Evolutionary conservation across 805 yeast species (phyloP).

Genomic region (Martiniozyma abietophila): DNA sequence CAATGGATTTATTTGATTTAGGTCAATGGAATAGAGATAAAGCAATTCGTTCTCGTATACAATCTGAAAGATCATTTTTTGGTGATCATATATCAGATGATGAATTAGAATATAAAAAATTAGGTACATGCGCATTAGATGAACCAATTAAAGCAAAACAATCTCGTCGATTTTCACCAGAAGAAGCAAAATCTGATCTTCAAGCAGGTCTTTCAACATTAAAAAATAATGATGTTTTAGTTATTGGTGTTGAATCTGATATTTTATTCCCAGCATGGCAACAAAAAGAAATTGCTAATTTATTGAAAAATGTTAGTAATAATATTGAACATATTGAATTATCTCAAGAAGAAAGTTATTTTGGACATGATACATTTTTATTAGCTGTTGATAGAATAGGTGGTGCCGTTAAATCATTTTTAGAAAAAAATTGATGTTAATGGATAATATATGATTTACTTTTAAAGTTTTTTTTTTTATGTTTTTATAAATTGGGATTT

Average conservation of each 20-base stretch:
- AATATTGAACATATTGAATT: slow-evolving; percentile 61
- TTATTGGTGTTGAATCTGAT: slow-evolving; percentile 90
- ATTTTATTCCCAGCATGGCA: slow-evolving; percentile 93
- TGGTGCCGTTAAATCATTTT: slow-evolving; percentile 57
- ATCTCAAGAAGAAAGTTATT: slow-evolving; percentile 66
- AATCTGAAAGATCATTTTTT: slow-evolving; percentile 26
- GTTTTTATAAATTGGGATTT: too few relatives aligned
- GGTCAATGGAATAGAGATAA: slow-evolving; percentile 38
- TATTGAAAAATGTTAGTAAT: slow-evolving; percentile 33
- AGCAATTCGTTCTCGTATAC: slow-evolving; percentile 34
- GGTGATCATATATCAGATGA: slow-evolving; percentile 19
- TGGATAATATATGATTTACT: too few relatives aligned
- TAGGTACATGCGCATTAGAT: slow-evolving; percentile 29
- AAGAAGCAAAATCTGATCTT: slow-evolving; percentile 54
- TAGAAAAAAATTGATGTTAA: slow-evolving; percentile 20
- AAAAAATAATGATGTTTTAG: slow-evolving; percentile 56
- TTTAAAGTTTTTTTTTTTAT: too few relatives aligned
- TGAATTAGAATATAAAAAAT: slow-evolving; percentile 22
- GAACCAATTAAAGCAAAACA: slow-evolving; percentile 49
- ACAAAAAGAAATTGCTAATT: slow-evolving; percentile 69
- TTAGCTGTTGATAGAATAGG: slow-evolving; percentile 76
- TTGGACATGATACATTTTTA: slow-evolving; percentile 88
- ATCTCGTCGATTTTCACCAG: slow-evolving; percentile 36
- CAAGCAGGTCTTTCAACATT: slow-evolving; percentile 54
- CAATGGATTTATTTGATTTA: slow-evolving; percentile 89